Evolutionary conservation across 495 filamentous ascomycete genomes (phyloP).

Genomic region (Xylaria grammica): DNA sequence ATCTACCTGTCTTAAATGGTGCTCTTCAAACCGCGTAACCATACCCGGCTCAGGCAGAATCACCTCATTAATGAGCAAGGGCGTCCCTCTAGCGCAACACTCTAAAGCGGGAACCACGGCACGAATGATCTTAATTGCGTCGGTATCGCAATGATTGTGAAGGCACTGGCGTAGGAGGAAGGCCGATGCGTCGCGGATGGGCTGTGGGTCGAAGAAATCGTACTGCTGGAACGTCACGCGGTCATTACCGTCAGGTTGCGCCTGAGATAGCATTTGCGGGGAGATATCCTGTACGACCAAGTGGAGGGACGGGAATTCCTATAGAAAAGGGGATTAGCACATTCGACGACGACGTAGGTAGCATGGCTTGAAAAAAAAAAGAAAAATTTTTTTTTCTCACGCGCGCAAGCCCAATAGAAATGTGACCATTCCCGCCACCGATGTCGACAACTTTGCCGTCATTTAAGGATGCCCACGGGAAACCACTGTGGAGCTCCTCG

Average conservation of each 20-base stretch:
- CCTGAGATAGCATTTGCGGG: slow-evolving; percentile 29
- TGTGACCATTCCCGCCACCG: slow-evolving; percentile 28
- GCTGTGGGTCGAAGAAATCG: slow-evolving; percentile 41
- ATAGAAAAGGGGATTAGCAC: background rate
- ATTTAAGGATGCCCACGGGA: slow-evolving; percentile 29
- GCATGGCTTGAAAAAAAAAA: background rate
- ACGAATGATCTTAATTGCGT: slow-evolving; percentile 29
- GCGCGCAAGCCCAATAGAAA: slow-evolving; percentile 24
- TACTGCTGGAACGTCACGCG: slow-evolving; percentile 35
- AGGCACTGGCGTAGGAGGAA: slow-evolving; percentile 37
- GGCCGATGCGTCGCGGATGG: slow-evolving; percentile 26
- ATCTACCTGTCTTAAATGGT: slow-evolving; percentile 29
- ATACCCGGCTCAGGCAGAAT: slow-evolving; percentile 32
- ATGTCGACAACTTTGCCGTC: slow-evolving; percentile 31
- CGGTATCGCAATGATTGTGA: slow-evolving; percentile 34
- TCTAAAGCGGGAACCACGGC: slow-evolving; percentile 35
- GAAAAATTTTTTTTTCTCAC: slow-evolving; percentile 24
- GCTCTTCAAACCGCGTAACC: slow-evolving; percentile 18
- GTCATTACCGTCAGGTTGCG: background rate
- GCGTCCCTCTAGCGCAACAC: slow-evolving; percentile 27
- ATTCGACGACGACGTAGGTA: background rate
- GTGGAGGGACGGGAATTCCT: slow-evolving; percentile 28
- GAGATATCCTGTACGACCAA: slow-evolving; percentile 34
- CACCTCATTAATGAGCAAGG: slow-evolving; percentile 38
- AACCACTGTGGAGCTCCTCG: slow-evolving; percentile 25